phyloP scores from a whole-genome alignment of 441 rosid genomes.

The Gossypium gossypioides region DNA sequence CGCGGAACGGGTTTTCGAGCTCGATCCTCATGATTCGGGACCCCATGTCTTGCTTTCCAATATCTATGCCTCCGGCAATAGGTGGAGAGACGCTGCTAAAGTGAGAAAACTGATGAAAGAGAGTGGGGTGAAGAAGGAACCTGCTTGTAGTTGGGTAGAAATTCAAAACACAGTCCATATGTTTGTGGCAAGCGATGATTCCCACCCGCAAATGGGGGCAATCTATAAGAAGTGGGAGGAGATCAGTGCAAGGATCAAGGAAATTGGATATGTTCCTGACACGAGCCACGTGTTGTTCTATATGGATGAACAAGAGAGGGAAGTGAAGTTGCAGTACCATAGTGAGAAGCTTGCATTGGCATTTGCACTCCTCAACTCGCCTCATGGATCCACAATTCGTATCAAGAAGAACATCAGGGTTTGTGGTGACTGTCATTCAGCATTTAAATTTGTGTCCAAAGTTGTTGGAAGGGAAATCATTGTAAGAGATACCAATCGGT shows the following conservation, averaged over 20 bases:
- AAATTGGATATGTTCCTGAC: constrained; percentile 34
- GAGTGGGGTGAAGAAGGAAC: constrained; percentile 34
- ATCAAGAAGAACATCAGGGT: constrained; percentile 38
- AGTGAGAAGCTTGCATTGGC: constrained; percentile 41
- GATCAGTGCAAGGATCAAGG: constrained; percentile 25
- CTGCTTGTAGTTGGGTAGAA: constrained; percentile 42
- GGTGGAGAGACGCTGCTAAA: constrained; percentile 32
- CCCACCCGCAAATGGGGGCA: constrained; percentile 27
- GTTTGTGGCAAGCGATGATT: constrained; percentile 33
- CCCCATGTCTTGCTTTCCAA: constrained; percentile 28
- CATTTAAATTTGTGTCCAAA: constrained; percentile 28
- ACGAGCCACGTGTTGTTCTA: constrained; percentile 30
- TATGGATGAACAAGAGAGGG: constrained; percentile 31
- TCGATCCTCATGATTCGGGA: constrained; percentile 31
- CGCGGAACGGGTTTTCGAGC: constrained; percentile 34
- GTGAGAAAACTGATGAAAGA: constrained; percentile 33
- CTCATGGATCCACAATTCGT: constrained; percentile 28
- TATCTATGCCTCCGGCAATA: constrained; percentile 37
- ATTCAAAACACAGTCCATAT: constrained; percentile 24
- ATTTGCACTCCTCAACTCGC: constrained; percentile 28
- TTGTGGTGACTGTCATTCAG: constrained; percentile 35
- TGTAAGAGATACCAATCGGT: constrained; percentile 34
- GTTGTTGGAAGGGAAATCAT: constrained; percentile 28
- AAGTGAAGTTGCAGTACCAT: constrained; percentile 31
- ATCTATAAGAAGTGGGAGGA: constrained; percentile 27